Evolutionary conservation across 352 stramenopile species (phyloP), one percentile per base, ranked within the genome.

Genomic region (Globisporangium cederbergense): DNA sequence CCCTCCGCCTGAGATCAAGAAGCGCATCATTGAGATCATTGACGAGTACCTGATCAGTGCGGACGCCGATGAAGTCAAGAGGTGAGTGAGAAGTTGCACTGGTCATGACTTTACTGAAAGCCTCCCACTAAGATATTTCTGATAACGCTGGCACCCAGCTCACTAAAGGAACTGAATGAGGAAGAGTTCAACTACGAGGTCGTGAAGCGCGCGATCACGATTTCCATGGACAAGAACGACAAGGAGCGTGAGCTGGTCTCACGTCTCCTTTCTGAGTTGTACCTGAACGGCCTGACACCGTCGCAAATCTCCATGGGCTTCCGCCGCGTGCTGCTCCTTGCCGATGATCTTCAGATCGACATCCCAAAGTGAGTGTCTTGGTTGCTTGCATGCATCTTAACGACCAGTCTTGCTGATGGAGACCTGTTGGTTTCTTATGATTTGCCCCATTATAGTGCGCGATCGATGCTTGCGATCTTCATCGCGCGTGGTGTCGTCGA

Each of bases 401-500:
- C 30, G 47, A 49, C 1, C 5, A 3, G 4, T 42, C 18, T n/a
- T 47, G 50, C 4, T 59, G 10, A 36, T 11, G 38, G 11, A 22
- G 25, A 28, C 25, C 30, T 69, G n/a, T 62, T 13, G 4, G 8
- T 49, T 1, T 43, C 8, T n/a, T 34, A 25, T 51, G 9, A 22
- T 65, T 13, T 28, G 56, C 54, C 1, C 42, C 22, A 66, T 20
- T 36, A 8, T 49, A 86, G 68, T 40, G 89, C 89, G 56, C 81
- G 96, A 70, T 90, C 83, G 49, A 98, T 98, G 85, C 80, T 99
- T 32, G 88, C 94, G 42, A 98, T 97, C 67, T 99, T 99, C 80
- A 79, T 98, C 34, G 98, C 97, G 4, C 91, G 98, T 25, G 97
- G 97, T 5, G 96, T 99, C 10, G 96, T 98, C 42, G 98, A 99